Evolutionary conservation across 2,329 filamentous ascomycete species (phyloP).

Genomic region (Trichoderma aggressivum): DNA sequence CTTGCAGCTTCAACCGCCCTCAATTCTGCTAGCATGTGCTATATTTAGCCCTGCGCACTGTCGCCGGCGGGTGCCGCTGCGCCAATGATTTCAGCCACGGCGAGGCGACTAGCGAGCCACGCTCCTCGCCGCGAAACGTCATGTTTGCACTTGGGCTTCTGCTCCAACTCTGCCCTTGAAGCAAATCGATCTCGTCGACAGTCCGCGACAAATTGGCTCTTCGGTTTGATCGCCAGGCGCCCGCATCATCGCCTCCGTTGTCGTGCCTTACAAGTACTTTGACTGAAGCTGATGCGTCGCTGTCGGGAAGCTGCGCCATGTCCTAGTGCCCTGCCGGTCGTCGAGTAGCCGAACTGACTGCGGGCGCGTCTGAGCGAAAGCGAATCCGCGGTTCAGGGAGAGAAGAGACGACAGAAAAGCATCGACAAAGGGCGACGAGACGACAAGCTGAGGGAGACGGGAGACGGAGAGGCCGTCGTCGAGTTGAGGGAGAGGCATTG

Average conservation of each 20-base stretch:
- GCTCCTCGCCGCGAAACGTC: conserved; percentile 14
- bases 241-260: neutral
- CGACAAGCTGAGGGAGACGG: neutral
- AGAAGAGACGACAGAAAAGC: neutral
- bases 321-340: conserved; percentile 2
- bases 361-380: neutral
- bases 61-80: neutral
- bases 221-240: neutral
- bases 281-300: conserved; percentile 6
- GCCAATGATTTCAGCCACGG: conserved; percentile 12
- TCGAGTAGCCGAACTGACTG: neutral
- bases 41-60: conserved; percentile 10
- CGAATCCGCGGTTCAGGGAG: neutral
- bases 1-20: neutral
- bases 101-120: neutral
- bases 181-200: neutral
- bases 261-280: neutral
- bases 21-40: neutral
- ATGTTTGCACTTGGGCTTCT: neutral
- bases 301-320: neutral
- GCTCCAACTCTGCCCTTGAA: neutral
- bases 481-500: neutral
- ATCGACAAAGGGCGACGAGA: neutral
- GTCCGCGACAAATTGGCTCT: neutral
- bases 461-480: neutral